Conservation (phyloP, 768 basidiomycete species). For the Phallus indusiatus region DNA sequence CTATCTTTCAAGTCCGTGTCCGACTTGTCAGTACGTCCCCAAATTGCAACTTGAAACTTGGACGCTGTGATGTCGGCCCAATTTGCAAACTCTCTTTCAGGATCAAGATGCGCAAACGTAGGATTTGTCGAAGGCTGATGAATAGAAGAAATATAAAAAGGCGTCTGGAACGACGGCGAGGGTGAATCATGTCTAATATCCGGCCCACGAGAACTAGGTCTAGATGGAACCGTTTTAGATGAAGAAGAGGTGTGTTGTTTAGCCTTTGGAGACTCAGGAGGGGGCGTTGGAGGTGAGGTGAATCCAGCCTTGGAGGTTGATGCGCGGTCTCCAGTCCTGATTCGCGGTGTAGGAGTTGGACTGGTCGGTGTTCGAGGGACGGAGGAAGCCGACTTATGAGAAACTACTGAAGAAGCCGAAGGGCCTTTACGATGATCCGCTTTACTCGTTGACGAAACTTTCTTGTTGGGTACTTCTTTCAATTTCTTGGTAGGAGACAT, state of each 20-base stretch:
- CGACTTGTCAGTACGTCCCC: conserved; percentile 33
- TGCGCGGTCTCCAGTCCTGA: neutral
- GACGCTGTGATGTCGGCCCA: conserved; percentile 46
- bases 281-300: conserved; percentile 19
- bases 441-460: neutral
- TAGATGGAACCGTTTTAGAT: conserved; percentile 11
- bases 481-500: neutral
- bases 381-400: conserved; percentile 13
- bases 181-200: neutral
- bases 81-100: conserved; percentile 41
- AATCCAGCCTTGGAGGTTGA: conserved; percentile 1
- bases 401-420: conserved; percentile 16
- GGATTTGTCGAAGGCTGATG: conserved; percentile 85
- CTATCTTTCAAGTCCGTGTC: conserved; percentile 21
- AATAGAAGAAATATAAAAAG: conserved; percentile 70
- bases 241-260: conserved; percentile 8
- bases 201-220: neutral
- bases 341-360: conserved; percentile 1
- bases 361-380: conserved; percentile 11
- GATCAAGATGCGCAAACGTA: conserved; percentile 50
- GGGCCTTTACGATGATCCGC: conserved; percentile 17
- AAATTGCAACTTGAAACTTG: conserved; percentile 46
- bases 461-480: conserved; percentile 1
- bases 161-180: conserved; percentile 17
- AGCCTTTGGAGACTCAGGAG: conserved; percentile 14